Conservation (phyloP, 2,329 filamentous ascomycete species). For the Trichoderma hamatum region DNA sequence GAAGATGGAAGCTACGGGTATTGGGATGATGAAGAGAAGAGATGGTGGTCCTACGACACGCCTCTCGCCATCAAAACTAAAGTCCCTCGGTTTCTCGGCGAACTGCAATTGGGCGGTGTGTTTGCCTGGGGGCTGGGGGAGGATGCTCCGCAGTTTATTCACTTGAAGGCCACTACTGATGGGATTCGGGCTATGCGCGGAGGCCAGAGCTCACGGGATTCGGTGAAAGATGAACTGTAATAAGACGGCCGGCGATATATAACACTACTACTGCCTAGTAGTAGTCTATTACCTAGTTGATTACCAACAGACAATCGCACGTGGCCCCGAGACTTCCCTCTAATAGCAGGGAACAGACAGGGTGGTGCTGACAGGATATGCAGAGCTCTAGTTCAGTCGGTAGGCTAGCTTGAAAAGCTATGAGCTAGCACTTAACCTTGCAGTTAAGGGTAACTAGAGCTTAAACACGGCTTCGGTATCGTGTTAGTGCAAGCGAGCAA, state of each 20-base stretch:
- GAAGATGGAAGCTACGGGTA: conserved; percentile 71
- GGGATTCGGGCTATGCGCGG: conserved; percentile 28
- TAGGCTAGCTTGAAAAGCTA: not conserved
- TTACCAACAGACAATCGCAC: too few relatives aligned
- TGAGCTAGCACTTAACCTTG: conserved; percentile 19
- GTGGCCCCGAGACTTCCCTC: not conserved
- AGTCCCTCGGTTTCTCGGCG: conserved; percentile 60
- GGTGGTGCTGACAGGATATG: conserved; percentile 11
- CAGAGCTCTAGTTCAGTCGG: not conserved
- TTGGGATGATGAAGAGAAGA: conserved; percentile 59
- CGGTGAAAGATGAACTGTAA: conserved; percentile 2
- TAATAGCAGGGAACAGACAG: not conserved
- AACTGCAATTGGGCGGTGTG: conserved; percentile 64
- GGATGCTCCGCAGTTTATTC: conserved; percentile 55
- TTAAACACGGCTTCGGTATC: not conserved
- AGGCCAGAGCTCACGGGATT: not conserved
- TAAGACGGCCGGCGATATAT: not conserved
- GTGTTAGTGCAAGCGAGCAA: conserved; percentile 8
- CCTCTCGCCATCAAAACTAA: conserved; percentile 62
- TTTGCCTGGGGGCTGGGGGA: conserved; percentile 78
- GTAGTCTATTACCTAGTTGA: too few relatives aligned
- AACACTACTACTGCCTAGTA: too few relatives aligned
- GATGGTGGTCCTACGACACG: conserved; percentile 79
- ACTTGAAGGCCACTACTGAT: conserved; percentile 43
- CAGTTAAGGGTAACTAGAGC: conserved; percentile 1